These are phyloP conservation scores for Boletus tylopilopsis DNA, from an alignment of 768 basidiomycete genomes.

Conservation along the genomic window DNA sequence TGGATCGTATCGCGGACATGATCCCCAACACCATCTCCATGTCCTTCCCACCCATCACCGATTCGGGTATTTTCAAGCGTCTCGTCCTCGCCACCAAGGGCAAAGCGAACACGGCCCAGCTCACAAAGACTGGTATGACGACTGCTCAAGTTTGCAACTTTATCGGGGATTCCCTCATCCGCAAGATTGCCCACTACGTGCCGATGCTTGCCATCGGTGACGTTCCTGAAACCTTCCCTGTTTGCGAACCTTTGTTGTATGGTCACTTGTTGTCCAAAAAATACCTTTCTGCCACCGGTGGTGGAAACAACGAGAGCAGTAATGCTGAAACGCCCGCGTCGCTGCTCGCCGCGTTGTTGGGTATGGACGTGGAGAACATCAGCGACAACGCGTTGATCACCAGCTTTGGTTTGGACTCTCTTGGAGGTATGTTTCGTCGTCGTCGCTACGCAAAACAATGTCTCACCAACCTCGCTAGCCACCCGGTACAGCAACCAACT, in stretches of 20 bases:
- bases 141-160: conserved; percentile 31
- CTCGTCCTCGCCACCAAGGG: conserved; percentile 27
- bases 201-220: conserved; percentile 27
- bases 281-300: conserved; percentile 16
- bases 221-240: conserved; percentile 22
- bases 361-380: conserved; percentile 27
- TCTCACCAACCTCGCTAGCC: conserved; percentile 7
- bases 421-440: conserved; percentile 27
- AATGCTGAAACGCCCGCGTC: conserved; percentile 22
- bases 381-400: conserved; percentile 29
- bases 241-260: conserved; percentile 28
- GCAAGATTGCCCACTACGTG: conserved; percentile 29
- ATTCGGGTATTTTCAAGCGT: conserved; percentile 34
- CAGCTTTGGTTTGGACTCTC: conserved; percentile 24
- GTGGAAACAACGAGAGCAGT: conserved; percentile 9
- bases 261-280: conserved; percentile 21
- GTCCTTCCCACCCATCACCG: conserved; percentile 33
- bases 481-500: conserved; percentile 31
- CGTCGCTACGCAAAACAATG: neutral
- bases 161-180: conserved; percentile 28
- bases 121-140: conserved; percentile 31
- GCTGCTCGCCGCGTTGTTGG: conserved; percentile 21
- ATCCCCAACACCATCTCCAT: conserved; percentile 33
- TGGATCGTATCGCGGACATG: conserved; percentile 29
- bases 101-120: conserved; percentile 27